Base-by-base conservation (phyloP, 2,329 filamentous ascomycete genomes). In the Trichophyton simii region DNA sequence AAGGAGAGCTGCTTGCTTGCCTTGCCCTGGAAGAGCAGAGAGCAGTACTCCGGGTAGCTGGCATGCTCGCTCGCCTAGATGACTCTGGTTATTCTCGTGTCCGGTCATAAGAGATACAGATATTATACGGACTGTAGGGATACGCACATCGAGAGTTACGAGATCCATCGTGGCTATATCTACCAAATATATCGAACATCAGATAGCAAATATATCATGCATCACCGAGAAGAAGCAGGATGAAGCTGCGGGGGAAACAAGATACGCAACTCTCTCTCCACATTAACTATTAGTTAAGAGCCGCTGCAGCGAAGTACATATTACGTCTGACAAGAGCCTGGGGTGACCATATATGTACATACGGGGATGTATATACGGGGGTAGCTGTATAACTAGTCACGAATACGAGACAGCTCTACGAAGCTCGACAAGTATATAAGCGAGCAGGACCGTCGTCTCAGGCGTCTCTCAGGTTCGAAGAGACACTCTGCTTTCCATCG, bases 21-120 rank as follows among this genome's bases (percentile, higher is more conserved):
- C 76, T 96, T 96, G 66, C 88, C 89, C 41, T 84, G 80, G 76
- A 95, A 95, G 65, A 96, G 87, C 4, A 84, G 83, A 65, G 82
- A 79, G 9, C 87, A 86, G 66, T 88, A 85, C 22, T 80, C 73
- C 2, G 90, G 89, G 48, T 95, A 86, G 66, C 84, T 82, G 65
- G 83, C 81, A 63, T 82, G 79, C 64, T 90, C 81, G 36, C 86
- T 83, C 62, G 82, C 78, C 87, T 89, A 64, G 31, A 28, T 18
- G n/a, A 11, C 34, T 36, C 38, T 41, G 25, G 20, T 48, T 59
- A 48, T 31, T 58, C 31, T 41, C 38, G 38, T 13, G 8, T 31
- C 28, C 28, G 7, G 28, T 2, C 28, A 7, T 18, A 57, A 13
- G 7, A 11, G 34, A 18, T 42, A 18, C 0, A 38, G 13, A 38